Evolutionary conservation across 495 filamentous ascomycete genomes (phyloP).

Genomic region (Talaromyces nanjingensis): DNA sequence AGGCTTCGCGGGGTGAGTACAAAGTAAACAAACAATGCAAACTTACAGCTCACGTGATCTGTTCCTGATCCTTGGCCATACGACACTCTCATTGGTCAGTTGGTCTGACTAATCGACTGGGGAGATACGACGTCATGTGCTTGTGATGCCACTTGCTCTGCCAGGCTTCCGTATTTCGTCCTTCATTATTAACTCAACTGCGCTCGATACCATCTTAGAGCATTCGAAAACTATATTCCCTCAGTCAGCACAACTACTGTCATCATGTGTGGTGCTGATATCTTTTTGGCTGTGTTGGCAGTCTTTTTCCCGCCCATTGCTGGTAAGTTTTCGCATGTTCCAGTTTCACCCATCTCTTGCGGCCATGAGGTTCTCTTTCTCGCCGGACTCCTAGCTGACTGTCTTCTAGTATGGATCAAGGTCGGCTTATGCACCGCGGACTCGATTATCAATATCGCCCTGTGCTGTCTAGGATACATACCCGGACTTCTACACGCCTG

Average conservation of each 20-base stretch:
- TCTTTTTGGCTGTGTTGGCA: constrained; percentile 82
- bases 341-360: neutral
- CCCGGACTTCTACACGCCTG: constrained; percentile 91
- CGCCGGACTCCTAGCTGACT: constrained; percentile 4
- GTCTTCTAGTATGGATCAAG: constrained; percentile 82
- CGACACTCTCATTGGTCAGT: neutral
- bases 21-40: neutral
- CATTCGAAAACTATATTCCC: neutral
- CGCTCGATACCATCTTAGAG: neutral
- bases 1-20: too few relatives aligned
- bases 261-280: constrained; percentile 66
- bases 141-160: neutral
- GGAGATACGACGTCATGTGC: neutral
- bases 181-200: neutral
- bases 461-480: constrained; percentile 81
- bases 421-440: constrained; percentile 88
- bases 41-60: neutral
- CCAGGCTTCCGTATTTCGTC: neutral
- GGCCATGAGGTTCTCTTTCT: neutral
- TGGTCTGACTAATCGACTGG: neutral
- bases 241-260: neutral
- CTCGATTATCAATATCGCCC: constrained; percentile 89
- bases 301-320: constrained; percentile 91
- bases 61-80: neutral
- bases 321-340: constrained; percentile 47